Evolutionary conservation across 2,329 filamentous ascomycete species (phyloP).

Genomic region (Geosmithia flava): DNA sequence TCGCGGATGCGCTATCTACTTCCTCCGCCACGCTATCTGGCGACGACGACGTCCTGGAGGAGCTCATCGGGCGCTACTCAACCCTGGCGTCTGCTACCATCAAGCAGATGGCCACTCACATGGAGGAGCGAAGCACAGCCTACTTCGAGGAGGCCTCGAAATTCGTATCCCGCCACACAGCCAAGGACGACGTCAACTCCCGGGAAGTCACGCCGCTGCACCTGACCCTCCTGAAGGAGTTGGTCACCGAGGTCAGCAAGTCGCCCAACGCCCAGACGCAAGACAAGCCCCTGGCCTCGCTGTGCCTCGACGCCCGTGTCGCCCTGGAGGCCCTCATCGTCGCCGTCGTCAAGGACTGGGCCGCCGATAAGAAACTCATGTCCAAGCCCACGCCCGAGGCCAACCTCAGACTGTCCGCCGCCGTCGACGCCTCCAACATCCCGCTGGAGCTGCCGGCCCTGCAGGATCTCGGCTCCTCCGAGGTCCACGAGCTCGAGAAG

Average conservation of each 20-base stretch:
- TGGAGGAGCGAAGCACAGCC: conserved; percentile 27
- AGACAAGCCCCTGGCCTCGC: conserved; percentile 9
- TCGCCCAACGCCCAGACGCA: conserved; percentile 13
- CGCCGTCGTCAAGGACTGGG: conserved; percentile 11
- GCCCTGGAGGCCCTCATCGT: conserved; percentile 14
- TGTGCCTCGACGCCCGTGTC: conserved; percentile 12
- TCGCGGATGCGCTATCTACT: conserved; percentile 13
- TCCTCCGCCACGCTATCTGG: conserved; percentile 2
- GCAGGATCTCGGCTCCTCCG: conserved; percentile 14
- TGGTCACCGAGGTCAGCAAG: conserved; percentile 14
- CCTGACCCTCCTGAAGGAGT: conserved; percentile 21
- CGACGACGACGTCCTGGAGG: conserved; percentile 13
- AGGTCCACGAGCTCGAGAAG: conserved; percentile 18
- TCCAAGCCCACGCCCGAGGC: conserved; percentile 8
- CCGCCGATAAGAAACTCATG: conserved; percentile 16
- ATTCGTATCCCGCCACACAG: conserved; percentile 3
- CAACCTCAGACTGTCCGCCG: conserved; percentile 17
- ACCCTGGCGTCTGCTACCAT: conserved; percentile 17
- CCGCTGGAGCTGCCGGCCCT: conserved; percentile 9
- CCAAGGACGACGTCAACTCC: conserved; percentile 7
- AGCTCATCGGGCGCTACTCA: conserved; percentile 19
- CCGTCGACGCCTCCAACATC: conserved; percentile 16
- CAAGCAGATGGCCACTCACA: conserved; percentile 29
- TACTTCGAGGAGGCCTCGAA: conserved; percentile 20
- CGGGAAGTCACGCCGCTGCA: conserved; percentile 16